A percentile compares a stretch with the other conserved stretches of the same genome.
These are phyloP conservation scores for Raffaelea arxii DNA, from an alignment of 2,329 filamentous ascomycete genomes.

Conservation along the genomic window DNA sequence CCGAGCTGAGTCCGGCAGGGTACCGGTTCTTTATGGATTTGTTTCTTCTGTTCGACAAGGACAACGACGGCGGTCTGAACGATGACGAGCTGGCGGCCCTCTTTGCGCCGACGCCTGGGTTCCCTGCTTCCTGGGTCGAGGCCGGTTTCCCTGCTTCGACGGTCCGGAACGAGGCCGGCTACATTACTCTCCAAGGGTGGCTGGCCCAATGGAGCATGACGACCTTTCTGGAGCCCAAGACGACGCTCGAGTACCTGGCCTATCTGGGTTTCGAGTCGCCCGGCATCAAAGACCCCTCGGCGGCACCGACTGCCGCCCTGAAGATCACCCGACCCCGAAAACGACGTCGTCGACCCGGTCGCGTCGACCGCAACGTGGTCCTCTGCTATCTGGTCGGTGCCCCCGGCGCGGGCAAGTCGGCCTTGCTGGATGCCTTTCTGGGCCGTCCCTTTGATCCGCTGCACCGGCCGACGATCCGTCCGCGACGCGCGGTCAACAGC, in stretches of 20 bases:
- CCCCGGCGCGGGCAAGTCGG: slow-evolving; percentile 79
- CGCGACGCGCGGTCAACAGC: slow-evolving; percentile 86
- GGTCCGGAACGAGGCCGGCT: slow-evolving; percentile 86
- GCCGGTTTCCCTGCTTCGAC: slow-evolving; percentile 87
- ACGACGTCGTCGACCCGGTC: slow-evolving; percentile 66
- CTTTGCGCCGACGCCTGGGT: slow-evolving; percentile 85
- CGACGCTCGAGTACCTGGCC: slow-evolving; percentile 88
- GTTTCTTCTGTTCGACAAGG: slow-evolving; percentile 90
- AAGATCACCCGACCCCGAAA: slow-evolving; percentile 92
- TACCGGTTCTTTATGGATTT: slow-evolving; percentile 95
- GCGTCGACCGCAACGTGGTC: slow-evolving; percentile 90
- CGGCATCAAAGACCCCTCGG: slow-evolving; percentile 51
- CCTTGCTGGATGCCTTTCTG: slow-evolving; percentile 82
- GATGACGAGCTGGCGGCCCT: slow-evolving; percentile 74
- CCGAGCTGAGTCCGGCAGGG: slow-evolving; percentile 85
- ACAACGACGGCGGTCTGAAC: slow-evolving; percentile 92
- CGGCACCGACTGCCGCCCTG: slow-evolving; percentile 55
- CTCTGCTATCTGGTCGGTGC: slow-evolving; percentile 87
- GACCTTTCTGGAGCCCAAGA: slow-evolving; percentile 90
- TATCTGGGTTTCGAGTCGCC: slow-evolving; percentile 88
- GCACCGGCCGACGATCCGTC: slow-evolving; percentile 91
- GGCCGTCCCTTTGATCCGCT: slow-evolving; percentile 75
- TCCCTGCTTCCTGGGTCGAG: slow-evolving; percentile 80
- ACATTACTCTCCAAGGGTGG: slow-evolving; percentile 96
- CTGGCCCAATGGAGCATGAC: slow-evolving; percentile 99